These are phyloP conservation scores for Oldenlandia corymbosa DNA, from an alignment of 257 asterid genomes.

Conservation along the genomic window DNA sequence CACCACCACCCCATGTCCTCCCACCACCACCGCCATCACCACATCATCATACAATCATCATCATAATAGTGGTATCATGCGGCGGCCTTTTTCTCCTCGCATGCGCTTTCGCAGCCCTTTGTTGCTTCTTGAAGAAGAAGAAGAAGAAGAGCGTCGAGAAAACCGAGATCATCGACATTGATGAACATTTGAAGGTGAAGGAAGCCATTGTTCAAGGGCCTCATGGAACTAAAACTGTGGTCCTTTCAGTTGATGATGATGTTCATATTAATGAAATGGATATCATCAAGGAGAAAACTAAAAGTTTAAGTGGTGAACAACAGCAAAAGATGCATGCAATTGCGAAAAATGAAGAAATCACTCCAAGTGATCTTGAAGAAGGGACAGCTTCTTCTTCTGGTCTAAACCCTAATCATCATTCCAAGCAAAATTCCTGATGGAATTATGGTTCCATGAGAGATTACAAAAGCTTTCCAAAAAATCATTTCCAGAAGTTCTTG, in stretches of 20 bases:
- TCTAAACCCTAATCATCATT: background rate
- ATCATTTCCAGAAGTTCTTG: background rate
- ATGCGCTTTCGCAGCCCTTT: conserved; percentile 14
- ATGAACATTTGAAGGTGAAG: conserved; percentile 30
- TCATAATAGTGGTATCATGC: conserved; percentile 22
- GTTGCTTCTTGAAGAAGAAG: conserved; percentile 29
- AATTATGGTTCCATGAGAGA: background rate
- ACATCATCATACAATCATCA: conserved; percentile 15
- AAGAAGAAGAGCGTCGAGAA: conserved; percentile 19
- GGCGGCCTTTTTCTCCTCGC: conserved; percentile 26
- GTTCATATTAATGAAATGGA: conserved; percentile 19
- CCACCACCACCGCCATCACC: conserved; percentile 24
- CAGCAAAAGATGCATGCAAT: conserved; percentile 12
- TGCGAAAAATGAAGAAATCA: conserved; percentile 15
- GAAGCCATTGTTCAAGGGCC: conserved; percentile 29
- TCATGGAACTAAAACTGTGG: conserved; percentile 25
- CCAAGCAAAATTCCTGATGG: conserved; percentile 9
- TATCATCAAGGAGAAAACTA: conserved; percentile 16
- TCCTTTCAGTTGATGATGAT: conserved; percentile 31
- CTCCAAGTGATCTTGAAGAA: conserved; percentile 26
- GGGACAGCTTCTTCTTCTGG: conserved; percentile 21
- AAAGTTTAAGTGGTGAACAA: conserved; percentile 17
- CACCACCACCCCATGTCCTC: conserved; percentile 23
- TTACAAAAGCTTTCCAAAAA: background rate
- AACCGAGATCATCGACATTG: conserved; percentile 20